These are phyloP conservation scores for Penicillium fuscoglaucum DNA, from an alignment of 2,329 filamentous ascomycete species.

Conservation along the genomic window DNA sequence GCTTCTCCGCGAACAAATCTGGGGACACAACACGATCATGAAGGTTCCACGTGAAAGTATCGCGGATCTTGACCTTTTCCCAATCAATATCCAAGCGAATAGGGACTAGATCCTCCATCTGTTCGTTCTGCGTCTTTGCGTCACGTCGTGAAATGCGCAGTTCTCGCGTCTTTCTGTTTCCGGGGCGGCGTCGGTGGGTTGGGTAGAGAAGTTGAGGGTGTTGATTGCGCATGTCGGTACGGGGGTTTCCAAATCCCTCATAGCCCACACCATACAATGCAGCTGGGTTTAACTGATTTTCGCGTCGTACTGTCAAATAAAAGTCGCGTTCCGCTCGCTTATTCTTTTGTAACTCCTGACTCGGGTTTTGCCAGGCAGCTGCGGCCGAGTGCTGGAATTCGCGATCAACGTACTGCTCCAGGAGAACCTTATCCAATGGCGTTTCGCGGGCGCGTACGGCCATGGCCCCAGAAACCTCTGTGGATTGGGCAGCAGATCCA, in stretches of 20 bases:
- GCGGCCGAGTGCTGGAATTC: constrained; percentile 62
- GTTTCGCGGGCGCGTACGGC: constrained; percentile 44
- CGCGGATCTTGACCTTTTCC: constrained; percentile 91
- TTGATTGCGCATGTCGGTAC: constrained; percentile 69
- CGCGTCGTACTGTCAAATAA: constrained; percentile 65
- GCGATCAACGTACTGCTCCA: constrained; percentile 65
- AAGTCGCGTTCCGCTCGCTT: constrained; percentile 69
- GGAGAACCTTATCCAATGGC: constrained; percentile 51
- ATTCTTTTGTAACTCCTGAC: constrained; percentile 59
- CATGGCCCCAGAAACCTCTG: constrained; percentile 31
- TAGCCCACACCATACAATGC: constrained; percentile 71
- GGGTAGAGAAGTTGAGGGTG: constrained; percentile 76
- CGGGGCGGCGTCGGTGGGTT: constrained; percentile 70
- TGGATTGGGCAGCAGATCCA: constrained; percentile 54
- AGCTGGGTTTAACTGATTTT: constrained; percentile 57
- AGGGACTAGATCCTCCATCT: constrained; percentile 87
- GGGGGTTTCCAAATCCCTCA: constrained; percentile 82
- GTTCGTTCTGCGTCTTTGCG: constrained; percentile 80
- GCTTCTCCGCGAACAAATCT: constrained; percentile 81
- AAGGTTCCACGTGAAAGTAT: constrained; percentile 98
- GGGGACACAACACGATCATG: constrained; percentile 81
- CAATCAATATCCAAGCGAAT: constrained; percentile 90
- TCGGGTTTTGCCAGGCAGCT: constrained; percentile 52
- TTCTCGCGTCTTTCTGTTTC: constrained; percentile 70
- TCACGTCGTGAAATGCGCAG: constrained; percentile 77